These are phyloP conservation scores for Exophiala xenobiotica DNA, from an alignment of 2,329 filamentous ascomycete species.

Conservation along the genomic window DNA sequence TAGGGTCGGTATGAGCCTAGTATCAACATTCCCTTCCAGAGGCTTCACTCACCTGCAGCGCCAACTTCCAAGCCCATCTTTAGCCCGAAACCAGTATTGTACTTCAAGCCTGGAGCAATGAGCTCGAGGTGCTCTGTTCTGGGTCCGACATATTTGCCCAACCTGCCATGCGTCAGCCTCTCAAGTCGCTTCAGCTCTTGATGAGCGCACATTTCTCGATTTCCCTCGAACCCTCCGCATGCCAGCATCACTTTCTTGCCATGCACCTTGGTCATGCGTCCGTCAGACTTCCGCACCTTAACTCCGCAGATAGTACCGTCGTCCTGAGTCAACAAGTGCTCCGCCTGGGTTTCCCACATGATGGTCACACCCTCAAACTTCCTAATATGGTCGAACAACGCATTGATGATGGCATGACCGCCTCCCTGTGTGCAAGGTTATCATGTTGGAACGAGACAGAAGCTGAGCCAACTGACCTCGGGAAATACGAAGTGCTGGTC, in stretches of 20 bases:
- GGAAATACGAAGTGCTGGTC: conserved; percentile 43
- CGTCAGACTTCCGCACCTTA: conserved; percentile 41
- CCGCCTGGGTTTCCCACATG: conserved; percentile 42
- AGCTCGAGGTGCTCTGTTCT: conserved; percentile 41
- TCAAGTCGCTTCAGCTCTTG: no score
- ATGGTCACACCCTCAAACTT: conserved; percentile 38
- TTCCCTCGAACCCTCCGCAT: conserved; percentile 45
- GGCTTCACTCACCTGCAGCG: conserved; percentile 30
- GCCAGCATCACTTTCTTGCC: conserved; percentile 39
- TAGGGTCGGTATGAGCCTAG: not conserved
- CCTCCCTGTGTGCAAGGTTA: conserved; percentile 32
- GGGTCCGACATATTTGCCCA: conserved; percentile 39
- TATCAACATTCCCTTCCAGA: not conserved
- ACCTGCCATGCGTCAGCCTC: conserved; percentile 9
- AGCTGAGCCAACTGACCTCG: conserved; percentile 24
- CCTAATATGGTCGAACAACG: conserved; percentile 39
- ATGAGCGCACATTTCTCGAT: conserved; percentile 42
- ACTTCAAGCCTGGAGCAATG: conserved; percentile 43
- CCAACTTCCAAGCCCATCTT: conserved; percentile 45
- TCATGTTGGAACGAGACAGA: not conserved
- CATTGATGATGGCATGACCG: conserved; percentile 40
- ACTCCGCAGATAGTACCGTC: conserved; percentile 39
- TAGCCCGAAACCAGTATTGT: conserved; percentile 42
- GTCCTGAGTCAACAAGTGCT: conserved; percentile 37
- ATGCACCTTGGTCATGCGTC: conserved; percentile 30